A percentile compares a stretch with the other conserved stretches of the same genome.
These are phyloP conservation scores for Solanum chacoense DNA, from an alignment of 305 asterid genomes.

Conservation along the genomic window DNA sequence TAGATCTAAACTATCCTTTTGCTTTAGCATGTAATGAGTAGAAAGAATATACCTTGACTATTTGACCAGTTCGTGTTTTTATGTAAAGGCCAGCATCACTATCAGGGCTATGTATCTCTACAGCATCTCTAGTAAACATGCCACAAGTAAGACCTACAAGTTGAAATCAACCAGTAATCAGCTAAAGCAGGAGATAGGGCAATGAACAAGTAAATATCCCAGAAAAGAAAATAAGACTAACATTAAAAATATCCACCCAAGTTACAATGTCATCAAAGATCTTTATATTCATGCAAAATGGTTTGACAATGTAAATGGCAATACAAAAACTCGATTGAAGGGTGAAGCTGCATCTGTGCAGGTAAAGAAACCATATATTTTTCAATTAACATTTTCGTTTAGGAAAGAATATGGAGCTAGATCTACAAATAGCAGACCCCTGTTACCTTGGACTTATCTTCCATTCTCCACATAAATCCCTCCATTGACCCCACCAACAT, in stretches of 20 bases:
- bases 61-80: constrained; percentile 72
- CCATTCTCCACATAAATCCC: not conserved
- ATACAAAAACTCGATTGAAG: not conserved
- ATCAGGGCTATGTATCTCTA: constrained; percentile 68
- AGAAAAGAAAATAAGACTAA: not conserved
- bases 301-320: not conserved
- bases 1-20: not conserved
- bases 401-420: not conserved
- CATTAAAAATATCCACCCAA: not conserved
- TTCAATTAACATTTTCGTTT: not conserved
- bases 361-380: not conserved
- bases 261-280: not conserved
- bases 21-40: constrained; percentile 15
- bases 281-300: not conserved
- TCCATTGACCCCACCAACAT: not conserved
- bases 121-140: constrained; percentile 52
- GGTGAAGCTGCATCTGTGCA: not conserved
- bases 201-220: not conserved
- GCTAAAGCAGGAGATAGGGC: not conserved
- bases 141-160: constrained; percentile 76
- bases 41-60: constrained; percentile 63
- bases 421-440: not conserved
- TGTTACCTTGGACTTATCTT: not conserved
- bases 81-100: constrained; percentile 80
- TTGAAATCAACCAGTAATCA: constrained; percentile 20